Conservation (phyloP, 2,329 filamentous ascomycete genomes). For the Calonectria honghensis region DNA sequence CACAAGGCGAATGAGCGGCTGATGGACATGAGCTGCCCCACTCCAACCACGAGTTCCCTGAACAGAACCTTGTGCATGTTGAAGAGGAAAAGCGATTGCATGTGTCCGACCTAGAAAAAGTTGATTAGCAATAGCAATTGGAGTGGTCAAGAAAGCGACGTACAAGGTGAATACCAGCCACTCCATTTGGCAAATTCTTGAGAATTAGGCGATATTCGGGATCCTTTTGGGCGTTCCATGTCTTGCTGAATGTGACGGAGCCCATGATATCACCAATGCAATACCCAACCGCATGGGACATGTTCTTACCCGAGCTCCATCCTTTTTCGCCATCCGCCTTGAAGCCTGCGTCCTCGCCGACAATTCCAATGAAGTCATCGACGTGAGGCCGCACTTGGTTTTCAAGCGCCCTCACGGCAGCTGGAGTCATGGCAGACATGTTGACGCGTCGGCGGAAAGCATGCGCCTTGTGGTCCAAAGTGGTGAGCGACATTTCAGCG, state of each 20-base stretch:
- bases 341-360: slow-evolving; percentile 14
- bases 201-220: slow-evolving; percentile 17
- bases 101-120: slow-evolving; percentile 3
- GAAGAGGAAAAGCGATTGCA: slow-evolving; percentile 23
- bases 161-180: slow-evolving; percentile 18
- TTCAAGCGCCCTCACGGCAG: slow-evolving; percentile 14
- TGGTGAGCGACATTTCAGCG: slow-evolving; percentile 17
- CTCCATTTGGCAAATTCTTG: slow-evolving; percentile 22
- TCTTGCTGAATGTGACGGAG: slow-evolving; percentile 25
- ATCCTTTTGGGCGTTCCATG: slow-evolving; percentile 20
- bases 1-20: slow-evolving; percentile 19
- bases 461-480: slow-evolving; percentile 13
- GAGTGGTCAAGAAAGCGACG: not conserved
- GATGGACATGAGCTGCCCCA: slow-evolving; percentile 24
- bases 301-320: slow-evolving; percentile 21
- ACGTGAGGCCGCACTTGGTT: slow-evolving; percentile 13
- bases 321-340: slow-evolving; percentile 13
- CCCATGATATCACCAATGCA: slow-evolving; percentile 25
- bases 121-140: not conserved
- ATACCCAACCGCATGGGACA: slow-evolving; percentile 8
- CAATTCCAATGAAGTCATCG: slow-evolving; percentile 3
- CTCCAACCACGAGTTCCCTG: slow-evolving; percentile 20
- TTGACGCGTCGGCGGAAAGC: slow-evolving; percentile 22
- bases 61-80: slow-evolving; percentile 18
- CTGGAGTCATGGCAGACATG: slow-evolving; percentile 26